phyloP scores from a whole-genome alignment of 75 land plant genomes.

The Gnetum montanum region DNA sequence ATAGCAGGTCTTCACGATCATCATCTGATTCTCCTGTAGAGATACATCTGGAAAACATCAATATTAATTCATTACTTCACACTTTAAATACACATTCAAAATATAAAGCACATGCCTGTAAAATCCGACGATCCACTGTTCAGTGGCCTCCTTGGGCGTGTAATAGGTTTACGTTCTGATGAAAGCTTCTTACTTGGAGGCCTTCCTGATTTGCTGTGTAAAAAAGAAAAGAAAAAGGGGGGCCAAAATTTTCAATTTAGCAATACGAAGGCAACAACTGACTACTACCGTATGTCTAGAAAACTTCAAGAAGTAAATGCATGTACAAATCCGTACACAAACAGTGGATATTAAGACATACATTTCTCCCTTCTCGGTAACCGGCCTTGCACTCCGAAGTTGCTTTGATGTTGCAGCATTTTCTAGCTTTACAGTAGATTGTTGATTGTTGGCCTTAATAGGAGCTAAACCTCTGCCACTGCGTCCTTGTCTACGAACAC shows the following conservation, averaged over 20 bases:
- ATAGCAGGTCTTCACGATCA: constrained; percentile 67
- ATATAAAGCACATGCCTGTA: constrained; percentile 28
- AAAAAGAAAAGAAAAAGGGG: background rate
- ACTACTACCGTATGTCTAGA: constrained; percentile 1
- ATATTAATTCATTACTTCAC: background rate
- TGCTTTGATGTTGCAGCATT: constrained; percentile 54
- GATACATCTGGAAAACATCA: constrained; percentile 2
- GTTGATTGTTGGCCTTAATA: constrained; percentile 24
- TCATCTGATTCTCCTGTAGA: constrained; percentile 66
- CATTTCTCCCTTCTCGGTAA: constrained; percentile 55
- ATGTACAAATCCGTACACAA: background rate
- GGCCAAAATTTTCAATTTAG: background rate
- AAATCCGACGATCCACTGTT: constrained; percentile 36
- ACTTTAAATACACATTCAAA: background rate
- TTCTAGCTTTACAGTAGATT: constrained; percentile 44
- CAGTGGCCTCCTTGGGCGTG: constrained; percentile 39
- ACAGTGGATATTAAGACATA: constrained; percentile 4
- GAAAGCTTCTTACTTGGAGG: constrained; percentile 57
- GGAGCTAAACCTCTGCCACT: constrained; percentile 46
- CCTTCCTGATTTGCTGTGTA: constrained; percentile 78
- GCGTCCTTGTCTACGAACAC: constrained; percentile 77
- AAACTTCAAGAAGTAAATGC: background rate
- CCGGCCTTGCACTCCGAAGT: constrained; percentile 56
- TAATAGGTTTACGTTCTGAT: constrained; percentile 59
- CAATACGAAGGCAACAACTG: background rate